Evolutionary conservation across 768 basidiomycete species (phyloP), one percentile per base, ranked within the genome.

Genomic region (Hericium erinaceus): DNA sequence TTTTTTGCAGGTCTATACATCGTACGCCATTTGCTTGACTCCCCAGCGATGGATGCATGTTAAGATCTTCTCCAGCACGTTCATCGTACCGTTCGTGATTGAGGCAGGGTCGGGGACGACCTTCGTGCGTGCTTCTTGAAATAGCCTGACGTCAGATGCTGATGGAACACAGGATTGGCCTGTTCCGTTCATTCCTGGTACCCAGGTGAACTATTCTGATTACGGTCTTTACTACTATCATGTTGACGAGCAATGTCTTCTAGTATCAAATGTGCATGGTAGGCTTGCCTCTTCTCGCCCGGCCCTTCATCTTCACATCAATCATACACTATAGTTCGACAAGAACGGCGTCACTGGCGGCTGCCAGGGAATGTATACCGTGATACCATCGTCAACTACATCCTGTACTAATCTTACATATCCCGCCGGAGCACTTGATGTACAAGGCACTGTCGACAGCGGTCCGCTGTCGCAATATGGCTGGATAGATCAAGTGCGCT

Each of bases 191-290:
- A 67, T 71, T 4, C 82, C 83, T 1, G 82, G 78, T 6, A 84
- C 83, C 28, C 70, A 74, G 67, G 80, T 81, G 56, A 60, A 73
- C 64, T 18, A 37, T 24, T 49, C 8, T 11, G 41, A 33, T 33
- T 8, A 33, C 7, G 33, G 33, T 33, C 9, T 2, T 33, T 33
- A 33, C 33, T 33, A 33, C 33, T 6, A 33, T 33, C 33, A 33
- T 8, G 33, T 33, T 33, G 33, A 33, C 33, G 33, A 33, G 33
- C 8, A 16, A n/a, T 13, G 26, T n/a, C n/a, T 52, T 33, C 11
- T 46, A 82, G 78, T 85, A 82, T 66, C 82, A 84, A 73, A 80
- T 82, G 63, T 85, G 83, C 72, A 84, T 85, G 83, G 82, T 83
- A 44, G 53, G 72, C 51, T 0, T 37, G 28, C 16, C 50, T 33